Base-by-base conservation (phyloP, 1,284 basidiomycete species). In the Somion occarium region DNA sequence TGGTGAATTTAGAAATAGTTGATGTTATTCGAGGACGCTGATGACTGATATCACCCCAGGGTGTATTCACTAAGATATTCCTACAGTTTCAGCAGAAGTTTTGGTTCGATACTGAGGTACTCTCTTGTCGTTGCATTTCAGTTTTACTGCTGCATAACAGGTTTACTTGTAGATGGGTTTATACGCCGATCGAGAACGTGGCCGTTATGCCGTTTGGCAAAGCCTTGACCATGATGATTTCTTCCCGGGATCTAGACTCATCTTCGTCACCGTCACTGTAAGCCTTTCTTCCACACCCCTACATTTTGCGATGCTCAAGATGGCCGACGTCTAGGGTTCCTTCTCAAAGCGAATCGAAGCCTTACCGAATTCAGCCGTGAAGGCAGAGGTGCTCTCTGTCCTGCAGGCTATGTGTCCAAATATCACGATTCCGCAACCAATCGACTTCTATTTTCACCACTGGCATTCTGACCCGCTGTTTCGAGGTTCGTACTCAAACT, bases 61-160 rank as follows among this genome's bases (percentile, higher is more conserved):
- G 73, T 1, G 82, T 76, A 2, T 88, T 84, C 59, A 85, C 84
- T 3, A 88, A 87, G 66, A 84, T 88, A 44, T 88, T 86, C 64
- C 58, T 87, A 42, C 74, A 81, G 54, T 88, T 87, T 59, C 71
- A 78, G 0, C 60, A 75, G 50, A 82, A 80, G 38, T 88, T 88
- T 62, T 88, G 85, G 85, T 83, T 83, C 53, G 73, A 81, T 38
- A 80, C 80, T 0, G 72, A 87, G 75, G 83, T 80, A 39, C 3
- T 54, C 37, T 13, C 19, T 62, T 56, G 12, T 18, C 18, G n/a
- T 38, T 12, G 20, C 23, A 20, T 20, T n/a, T 3, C 4, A 37
- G 34, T n/a, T 37, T 37, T 9, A 37, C 9, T 37, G 34, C 34
- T 37, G n/a, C 34, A 11, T n/a, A n/a, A n/a, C n/a, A n/a, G n/a